Base-by-base conservation (phyloP, 495 filamentous ascomycete genomes). In the Penicillium silybi region DNA sequence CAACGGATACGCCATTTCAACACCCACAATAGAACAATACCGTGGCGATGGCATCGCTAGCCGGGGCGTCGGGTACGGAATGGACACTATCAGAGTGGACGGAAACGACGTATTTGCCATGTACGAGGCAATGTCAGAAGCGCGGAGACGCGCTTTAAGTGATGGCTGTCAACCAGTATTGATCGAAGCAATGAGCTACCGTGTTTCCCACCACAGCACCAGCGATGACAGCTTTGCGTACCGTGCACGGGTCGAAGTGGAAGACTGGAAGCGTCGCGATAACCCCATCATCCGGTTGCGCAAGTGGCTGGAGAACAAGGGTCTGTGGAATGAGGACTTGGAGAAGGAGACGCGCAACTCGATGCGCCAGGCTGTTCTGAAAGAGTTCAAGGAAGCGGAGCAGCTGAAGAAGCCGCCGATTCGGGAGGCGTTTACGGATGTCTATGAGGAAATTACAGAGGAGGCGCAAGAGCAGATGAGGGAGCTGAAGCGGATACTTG, bases 221-320 rank as follows among this genome's bases (percentile, higher is more conserved):
- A 90, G 85, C n/a, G 93, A 99, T 59, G 93, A 99, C 63, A 92
- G 87, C 32, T 97, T 96, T 63, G 92, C 92, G 1, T 99, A 99
- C 68, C 90, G 93, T 16, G 91, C 92, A 0, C 80, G 83, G 22
- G 87, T 96, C 0, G 93, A 99, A 61, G 93, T 99, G 2, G 93
- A 99, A 61, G 92, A 97, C 57, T 98, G 93, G 93, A 97, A 97
- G 65, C 77, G 91, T 4, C 77, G 95, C 9, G 93, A 98, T 65
- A 97, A 97, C 63, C 93, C 93, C 1, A 90, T 98, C 38, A 89
- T 90, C 39, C 75, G 92, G 44, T 65, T 98, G 58, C 81, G 93
- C 20, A 98, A 97, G 73, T 97, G 87, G 80, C 80, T 98, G 62
- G 90, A 97, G 70, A 77, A 80, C 8, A 81, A 85, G 58, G 84